Conservation (phyloP, 108 stramenopile species). For the Asterionellopsis glacialis region DNA sequence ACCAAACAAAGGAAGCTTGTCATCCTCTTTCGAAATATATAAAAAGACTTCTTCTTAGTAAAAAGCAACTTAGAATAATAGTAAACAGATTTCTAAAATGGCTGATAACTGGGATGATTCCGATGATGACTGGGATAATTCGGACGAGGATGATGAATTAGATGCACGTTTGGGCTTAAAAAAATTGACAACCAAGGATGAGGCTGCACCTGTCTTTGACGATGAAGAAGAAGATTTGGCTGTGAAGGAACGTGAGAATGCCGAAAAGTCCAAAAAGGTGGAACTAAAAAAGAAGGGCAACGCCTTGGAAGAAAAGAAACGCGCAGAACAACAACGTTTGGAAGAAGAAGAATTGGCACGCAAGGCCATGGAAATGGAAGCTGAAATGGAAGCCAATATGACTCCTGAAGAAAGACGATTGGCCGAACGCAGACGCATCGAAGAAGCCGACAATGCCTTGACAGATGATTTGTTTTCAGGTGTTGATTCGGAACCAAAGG, state of each 20-base stretch:
- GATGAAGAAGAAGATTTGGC: slow-evolving; percentile 87
- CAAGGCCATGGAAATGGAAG: slow-evolving; percentile 84
- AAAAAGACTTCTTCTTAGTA: too few species aligned
- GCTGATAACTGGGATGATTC: slow-evolving; percentile 82
- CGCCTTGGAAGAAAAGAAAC: slow-evolving; percentile 74
- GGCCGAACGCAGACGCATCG: slow-evolving; percentile 54
- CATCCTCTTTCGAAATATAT: too few species aligned
- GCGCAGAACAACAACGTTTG: slow-evolving; percentile 49
- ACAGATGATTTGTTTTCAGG: slow-evolving; percentile 86
- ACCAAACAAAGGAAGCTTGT: too few species aligned
- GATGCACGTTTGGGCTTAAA: slow-evolving; percentile 61
- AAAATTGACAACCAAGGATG: slow-evolving; percentile 21
- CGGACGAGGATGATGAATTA: slow-evolving; percentile 75
- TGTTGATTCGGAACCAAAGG: slow-evolving; percentile 32
- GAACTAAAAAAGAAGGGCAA: slow-evolving; percentile 79
- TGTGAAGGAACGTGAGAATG: slow-evolving; percentile 67
- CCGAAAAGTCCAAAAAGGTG: slow-evolving; percentile 30
- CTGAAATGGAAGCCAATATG: slow-evolving; percentile 85
- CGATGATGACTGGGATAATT: slow-evolving; percentile 88
- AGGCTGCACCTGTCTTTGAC: slow-evolving; percentile 52
- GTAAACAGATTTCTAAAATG: too few species aligned
- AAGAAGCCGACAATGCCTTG: slow-evolving; percentile 76
- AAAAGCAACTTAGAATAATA: neutral
- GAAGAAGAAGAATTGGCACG: slow-evolving; percentile 77
- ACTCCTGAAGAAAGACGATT: slow-evolving; percentile 64